Conservation (phyloP, 2,329 filamentous ascomycete species). For the Paecilomyces sp. region DNA sequence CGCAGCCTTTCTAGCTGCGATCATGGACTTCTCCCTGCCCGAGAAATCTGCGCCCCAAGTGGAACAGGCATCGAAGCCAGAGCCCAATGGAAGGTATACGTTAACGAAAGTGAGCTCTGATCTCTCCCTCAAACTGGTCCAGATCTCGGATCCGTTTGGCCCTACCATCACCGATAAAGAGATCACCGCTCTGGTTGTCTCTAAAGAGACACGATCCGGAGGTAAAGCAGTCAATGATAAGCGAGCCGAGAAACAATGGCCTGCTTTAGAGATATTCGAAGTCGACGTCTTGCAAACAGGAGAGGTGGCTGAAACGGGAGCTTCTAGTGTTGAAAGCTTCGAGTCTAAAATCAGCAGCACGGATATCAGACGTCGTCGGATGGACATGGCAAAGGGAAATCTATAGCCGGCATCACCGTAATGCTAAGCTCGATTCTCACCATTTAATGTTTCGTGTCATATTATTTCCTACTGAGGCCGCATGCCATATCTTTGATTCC, state of each 20-base stretch:
- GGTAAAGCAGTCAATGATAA: constrained; percentile 82
- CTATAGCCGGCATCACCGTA: constrained; percentile 1
- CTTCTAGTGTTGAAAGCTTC: constrained; percentile 53
- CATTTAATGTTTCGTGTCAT: too few relatives aligned
- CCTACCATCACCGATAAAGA: constrained; percentile 78
- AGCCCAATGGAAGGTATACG: constrained; percentile 32
- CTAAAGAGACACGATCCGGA: constrained; percentile 77
- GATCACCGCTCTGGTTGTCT: constrained; percentile 77
- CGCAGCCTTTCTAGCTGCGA: constrained; percentile 60
- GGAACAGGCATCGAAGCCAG: constrained; percentile 27
- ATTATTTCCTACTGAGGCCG: too few relatives aligned
- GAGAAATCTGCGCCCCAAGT: constrained; percentile 26
- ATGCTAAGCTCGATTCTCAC: too few relatives aligned
- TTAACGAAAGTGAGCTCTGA: constrained; percentile 48
- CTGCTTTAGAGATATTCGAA: constrained; percentile 69
- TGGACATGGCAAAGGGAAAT: constrained; percentile 28
- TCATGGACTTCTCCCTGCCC: constrained; percentile 52
- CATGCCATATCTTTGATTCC: too few relatives aligned
- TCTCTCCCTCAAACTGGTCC: constrained; percentile 68
- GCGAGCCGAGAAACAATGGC: constrained; percentile 69
- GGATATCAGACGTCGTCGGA: constrained; percentile 58
- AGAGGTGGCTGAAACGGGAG: constrained; percentile 42
- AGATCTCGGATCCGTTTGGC: constrained; percentile 82
- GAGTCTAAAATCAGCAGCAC: constrained; percentile 87
- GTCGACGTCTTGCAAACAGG: constrained; percentile 77